Evolutionary conservation across 1,284 basidiomycete genomes (phyloP).

Genomic region (Microbotryomycetes sp.): DNA sequence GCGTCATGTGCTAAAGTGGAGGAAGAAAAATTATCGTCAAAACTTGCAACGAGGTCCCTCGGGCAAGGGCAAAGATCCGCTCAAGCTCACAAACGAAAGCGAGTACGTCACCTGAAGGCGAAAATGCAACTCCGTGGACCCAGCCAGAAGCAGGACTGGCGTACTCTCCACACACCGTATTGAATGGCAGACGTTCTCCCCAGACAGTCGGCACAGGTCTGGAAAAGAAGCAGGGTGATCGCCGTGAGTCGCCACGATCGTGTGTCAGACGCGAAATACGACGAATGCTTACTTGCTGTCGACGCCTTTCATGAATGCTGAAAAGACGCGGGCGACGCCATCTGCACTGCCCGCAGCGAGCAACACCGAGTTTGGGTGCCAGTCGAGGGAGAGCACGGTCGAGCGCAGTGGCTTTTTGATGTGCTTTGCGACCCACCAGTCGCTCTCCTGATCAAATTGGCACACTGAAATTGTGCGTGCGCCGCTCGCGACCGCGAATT

Average conservation of each 20-base stretch:
- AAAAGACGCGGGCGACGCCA: constrained; percentile 95
- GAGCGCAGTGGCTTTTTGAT: constrained; percentile 94
- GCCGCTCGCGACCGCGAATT: constrained; percentile 96
- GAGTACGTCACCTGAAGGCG: constrained; percentile 82
- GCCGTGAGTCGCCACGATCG: background rate
- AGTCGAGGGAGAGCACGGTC: constrained; percentile 88
- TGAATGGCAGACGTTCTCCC: constrained; percentile 97
- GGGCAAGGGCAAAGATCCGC: background rate
- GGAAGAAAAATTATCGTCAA: too few species aligned
- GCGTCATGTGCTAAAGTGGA: constrained; percentile 71
- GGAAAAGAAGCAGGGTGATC: background rate
- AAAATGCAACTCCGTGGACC: constrained; percentile 94
- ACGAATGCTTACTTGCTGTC: constrained; percentile 63
- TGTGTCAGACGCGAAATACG: background rate
- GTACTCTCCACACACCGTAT: constrained; percentile 94
- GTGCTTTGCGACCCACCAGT: constrained; percentile 99
- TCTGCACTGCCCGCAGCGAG: constrained; percentile 91
- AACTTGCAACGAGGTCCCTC: background rate
- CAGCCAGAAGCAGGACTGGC: constrained; percentile 82
- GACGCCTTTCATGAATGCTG: constrained; percentile 98
- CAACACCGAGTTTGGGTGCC: constrained; percentile 96
- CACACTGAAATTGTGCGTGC: constrained; percentile 91
- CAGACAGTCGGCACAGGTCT: constrained; percentile 86
- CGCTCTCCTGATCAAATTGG: constrained; percentile 90
- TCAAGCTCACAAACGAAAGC: constrained; percentile 74